phyloP scores from a whole-genome alignment of 1,139 yeast species.

The Debaryomycetaceae sp. region DNA sequence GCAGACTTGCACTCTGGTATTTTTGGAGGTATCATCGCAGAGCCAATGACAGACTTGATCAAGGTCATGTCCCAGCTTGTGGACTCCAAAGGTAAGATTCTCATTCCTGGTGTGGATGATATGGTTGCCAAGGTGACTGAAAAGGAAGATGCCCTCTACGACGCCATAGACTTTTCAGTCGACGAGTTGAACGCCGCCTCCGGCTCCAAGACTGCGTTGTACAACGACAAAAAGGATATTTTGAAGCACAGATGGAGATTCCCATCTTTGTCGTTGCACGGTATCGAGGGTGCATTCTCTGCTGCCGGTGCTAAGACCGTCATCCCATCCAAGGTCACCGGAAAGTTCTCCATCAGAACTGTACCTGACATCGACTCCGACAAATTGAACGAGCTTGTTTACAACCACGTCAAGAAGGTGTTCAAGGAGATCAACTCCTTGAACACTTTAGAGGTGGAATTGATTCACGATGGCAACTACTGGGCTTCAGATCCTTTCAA shows the following conservation, averaged over 20 bases:
- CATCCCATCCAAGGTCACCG: constrained; percentile 89
- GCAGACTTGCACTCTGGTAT: constrained; percentile 98
- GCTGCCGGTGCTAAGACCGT: constrained; percentile 97
- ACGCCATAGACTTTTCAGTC: constrained; percentile 79
- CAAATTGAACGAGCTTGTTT: constrained; percentile 75
- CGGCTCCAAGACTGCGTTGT: constrained; percentile 81
- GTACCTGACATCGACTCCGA: constrained; percentile 88
- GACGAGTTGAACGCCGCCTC: constrained; percentile 84
- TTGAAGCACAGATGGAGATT: constrained; percentile 98
- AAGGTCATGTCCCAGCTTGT: constrained; percentile 76
- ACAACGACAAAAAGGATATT: constrained; percentile 73
- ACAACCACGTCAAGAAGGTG: constrained; percentile 61
- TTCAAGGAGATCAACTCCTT: constrained; percentile 72
- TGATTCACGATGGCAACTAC: constrained; percentile 91
- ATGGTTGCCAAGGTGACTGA: constrained; percentile 94
- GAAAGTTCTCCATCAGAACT: constrained; percentile 95
- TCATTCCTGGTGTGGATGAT: constrained; percentile 83
- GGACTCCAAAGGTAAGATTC: constrained; percentile 73
- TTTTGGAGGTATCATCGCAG: constrained; percentile 96
- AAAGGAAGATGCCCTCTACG: constrained; percentile 74
- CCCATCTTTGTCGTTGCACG: constrained; percentile 94
- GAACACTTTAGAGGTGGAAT: constrained; percentile 67
- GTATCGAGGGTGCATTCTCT: constrained; percentile 95
- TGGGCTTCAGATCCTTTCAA: constrained; percentile 96
- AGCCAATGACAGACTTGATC: constrained; percentile 93